Base-by-base conservation (phyloP, 768 basidiomycete species). In the Mycena rosella region DNA sequence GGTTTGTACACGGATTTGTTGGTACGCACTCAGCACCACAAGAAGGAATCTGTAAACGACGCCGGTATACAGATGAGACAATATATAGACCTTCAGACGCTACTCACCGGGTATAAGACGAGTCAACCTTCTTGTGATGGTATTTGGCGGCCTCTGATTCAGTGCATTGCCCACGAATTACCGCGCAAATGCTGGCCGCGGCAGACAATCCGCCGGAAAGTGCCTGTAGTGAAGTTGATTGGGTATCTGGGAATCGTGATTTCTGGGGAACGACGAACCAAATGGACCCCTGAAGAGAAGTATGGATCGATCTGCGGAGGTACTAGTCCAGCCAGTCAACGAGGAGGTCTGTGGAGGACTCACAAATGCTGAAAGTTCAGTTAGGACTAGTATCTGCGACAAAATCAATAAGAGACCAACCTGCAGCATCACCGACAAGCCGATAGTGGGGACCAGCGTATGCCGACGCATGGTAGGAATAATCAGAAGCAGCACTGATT, bases 11-110 rank as follows among this genome's bases (percentile, higher is more conserved):
- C 78, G 77, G 68, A 83, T 81, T 66, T 82, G 82, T 73, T 80
- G 81, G 72, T 83, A 82, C 58, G 80, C 80, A 64, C 81, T 81
- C 47, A 83, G 73, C 3, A 80, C 80, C 48, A 83, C 80, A 18
- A 83, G 71, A 11, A 81, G 70, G 72, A 83, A 82, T 49, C 79
- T 81, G 32, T 5, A 11, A 5, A 34, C 32, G 11, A 34, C 32
- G 32, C n/a, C n/a, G n/a, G n/a, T n/a, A n/a, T n/a, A n/a, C n/a
- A n/a, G n/a, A n/a, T n/a, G n/a, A n/a, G n/a, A n/a, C n/a, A n/a
- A n/a, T n/a, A n/a, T n/a, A n/a, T n/a, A n/a, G n/a, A n/a, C n/a
- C n/a, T n/a, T n/a, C n/a, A n/a, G n/a, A n/a, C n/a, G 29, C 30
- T 32, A 10, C 63, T 32, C 58, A 71, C 73, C 76, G 68, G 22